Evolutionary conservation across 2,329 filamentous ascomycete species (phyloP), one percentile per base, ranked within the genome.

Genomic region (Neofusicoccum umdonicola): DNA sequence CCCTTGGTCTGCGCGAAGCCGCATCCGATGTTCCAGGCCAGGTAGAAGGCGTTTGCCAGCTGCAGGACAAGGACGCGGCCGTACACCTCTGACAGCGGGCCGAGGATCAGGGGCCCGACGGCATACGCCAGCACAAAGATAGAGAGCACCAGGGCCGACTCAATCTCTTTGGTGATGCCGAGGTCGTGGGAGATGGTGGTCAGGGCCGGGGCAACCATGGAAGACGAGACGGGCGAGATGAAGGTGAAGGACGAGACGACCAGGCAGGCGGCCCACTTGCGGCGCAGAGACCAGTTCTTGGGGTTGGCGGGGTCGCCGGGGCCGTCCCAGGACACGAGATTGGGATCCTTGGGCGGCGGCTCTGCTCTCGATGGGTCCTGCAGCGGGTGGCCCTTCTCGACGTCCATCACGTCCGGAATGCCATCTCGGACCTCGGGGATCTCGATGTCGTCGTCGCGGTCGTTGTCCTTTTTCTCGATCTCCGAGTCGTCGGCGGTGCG

Each of bases 221-320:
- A 76, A 4, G 74, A 76, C 0, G 76, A 76, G 35, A 78, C 73
- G 1, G 76, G 76, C 2, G 75, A 76, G 42, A 78, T 73, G 67
- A 78, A 75, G 0, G 76, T 77, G 66, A 77, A 78, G 31, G 70
- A 66, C 1, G 75, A 80, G 0, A 82, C 79, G 22, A 81, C 75
- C 62, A 80, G 72, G 4, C 79, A 82, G 0, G 78, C 78, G 17
- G 76, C 68, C 81, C 80, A 82, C 68, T 81, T 81, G 56, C 74
- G 72, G 57, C 73, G 73, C 56, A 73, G 73, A 2, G 73, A 70
- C 81, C 81, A 82, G 66, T 83, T 83, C 65, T 81, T 79, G 2
- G 81, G 81, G 64, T 82, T 82, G 39, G 67, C 70, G 13, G 78
- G 79, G 64, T 83, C 81, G 54, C 80, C 73, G 3, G 79, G 78